Conservation (phyloP, 768 basidiomycete genomes). For the Solioccasus polychromus region DNA sequence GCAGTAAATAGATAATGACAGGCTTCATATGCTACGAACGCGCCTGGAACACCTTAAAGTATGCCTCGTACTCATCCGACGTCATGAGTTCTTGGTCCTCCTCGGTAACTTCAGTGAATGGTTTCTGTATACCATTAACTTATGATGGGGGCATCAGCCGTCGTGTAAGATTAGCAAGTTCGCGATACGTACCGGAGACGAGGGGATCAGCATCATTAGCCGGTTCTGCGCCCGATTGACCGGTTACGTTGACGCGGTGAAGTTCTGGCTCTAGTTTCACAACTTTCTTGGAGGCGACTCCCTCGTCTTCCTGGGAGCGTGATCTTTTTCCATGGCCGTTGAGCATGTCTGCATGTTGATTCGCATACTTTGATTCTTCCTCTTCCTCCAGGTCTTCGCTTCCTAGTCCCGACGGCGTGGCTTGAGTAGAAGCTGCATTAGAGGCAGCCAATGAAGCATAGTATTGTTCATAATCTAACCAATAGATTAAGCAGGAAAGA, state of each 20-base stretch:
- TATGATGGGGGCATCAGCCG: conserved; percentile 1
- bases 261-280: conserved; percentile 39
- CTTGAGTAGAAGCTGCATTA: conserved; percentile 51
- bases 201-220: conserved; percentile 50
- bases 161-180: neutral
- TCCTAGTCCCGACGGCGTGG: conserved; percentile 58
- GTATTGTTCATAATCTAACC: conserved; percentile 74
- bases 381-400: conserved; percentile 64
- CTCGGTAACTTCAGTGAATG: conserved; percentile 81
- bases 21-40: conserved; percentile 22
- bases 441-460: conserved; percentile 76
- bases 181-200: conserved; percentile 55
- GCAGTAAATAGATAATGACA: conserved; percentile 5
- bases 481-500: neutral
- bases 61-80: conserved; percentile 85
- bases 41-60: conserved; percentile 66
- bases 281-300: conserved; percentile 36
- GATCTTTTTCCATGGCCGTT: conserved; percentile 76
- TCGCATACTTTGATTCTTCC: conserved; percentile 65
- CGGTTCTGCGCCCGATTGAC: neutral
- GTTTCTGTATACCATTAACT: conserved; percentile 77
- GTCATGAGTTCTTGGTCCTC: conserved; percentile 93
- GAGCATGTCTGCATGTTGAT: conserved; percentile 65
- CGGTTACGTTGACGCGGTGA: conserved; percentile 18
- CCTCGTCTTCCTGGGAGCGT: conserved; percentile 61